phyloP scores from a whole-genome alignment of 169 alveolate species.

The Cyclospora cayetanensis region DNA sequence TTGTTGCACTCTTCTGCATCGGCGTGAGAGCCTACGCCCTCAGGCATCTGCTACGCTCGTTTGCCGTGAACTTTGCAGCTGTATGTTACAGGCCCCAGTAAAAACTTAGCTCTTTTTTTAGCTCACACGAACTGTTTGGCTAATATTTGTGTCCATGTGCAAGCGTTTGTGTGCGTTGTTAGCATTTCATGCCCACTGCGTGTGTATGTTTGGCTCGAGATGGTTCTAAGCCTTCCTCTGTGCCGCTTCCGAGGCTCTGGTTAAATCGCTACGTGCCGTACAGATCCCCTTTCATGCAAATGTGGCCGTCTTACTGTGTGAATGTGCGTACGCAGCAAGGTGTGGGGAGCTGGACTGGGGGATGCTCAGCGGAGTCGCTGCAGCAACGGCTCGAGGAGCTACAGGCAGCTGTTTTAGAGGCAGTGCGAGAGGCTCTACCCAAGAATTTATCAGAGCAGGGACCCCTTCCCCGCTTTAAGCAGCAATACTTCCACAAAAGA shows the following conservation, averaged over 20 bases:
- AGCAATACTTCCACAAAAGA: conserved; percentile 17
- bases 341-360: conserved; percentile 10
- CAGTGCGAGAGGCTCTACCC: conserved; percentile 8
- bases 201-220: no score
- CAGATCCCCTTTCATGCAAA: no score
- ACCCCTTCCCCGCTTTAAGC: neutral
- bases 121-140: no score
- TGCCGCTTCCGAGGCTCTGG: no score
- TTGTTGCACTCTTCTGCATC: neutral
- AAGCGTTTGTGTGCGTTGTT: no score
- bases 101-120: no score
- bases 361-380: neutral
- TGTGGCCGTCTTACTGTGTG: no score
- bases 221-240: no score
- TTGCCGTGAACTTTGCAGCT: conserved; percentile 30
- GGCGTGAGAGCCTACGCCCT: neutral
- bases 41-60: neutral
- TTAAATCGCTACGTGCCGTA: no score
- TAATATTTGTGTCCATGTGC: no score
- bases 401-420: neutral
- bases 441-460: neutral
- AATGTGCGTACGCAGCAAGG: conserved; percentile 31
- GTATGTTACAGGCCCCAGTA: no score
- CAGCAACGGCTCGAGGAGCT: neutral
- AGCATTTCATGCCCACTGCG: no score